Evolutionary conservation across 257 asterid species (phyloP).

Genomic region (Fraxinus quadrangulata): DNA sequence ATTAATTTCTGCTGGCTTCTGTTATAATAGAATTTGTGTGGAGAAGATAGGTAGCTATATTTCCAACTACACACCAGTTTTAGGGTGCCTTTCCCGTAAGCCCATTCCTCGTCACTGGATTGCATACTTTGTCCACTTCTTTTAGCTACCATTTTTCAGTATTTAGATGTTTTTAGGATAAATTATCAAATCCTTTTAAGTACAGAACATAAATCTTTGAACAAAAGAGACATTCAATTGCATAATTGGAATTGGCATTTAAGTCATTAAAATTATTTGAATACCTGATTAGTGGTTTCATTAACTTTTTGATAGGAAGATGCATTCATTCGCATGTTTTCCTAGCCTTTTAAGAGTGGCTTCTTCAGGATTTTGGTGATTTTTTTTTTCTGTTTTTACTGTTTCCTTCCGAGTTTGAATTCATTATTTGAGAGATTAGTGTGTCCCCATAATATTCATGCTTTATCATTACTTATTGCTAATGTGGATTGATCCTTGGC

Average conservation of each 20-base stretch:
- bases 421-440: neutral
- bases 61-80: neutral
- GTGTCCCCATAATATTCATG: conserved; percentile 23
- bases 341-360: conserved; percentile 20
- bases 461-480: conserved; percentile 9
- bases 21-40: neutral
- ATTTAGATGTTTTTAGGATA: neutral
- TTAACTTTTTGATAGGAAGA: neutral
- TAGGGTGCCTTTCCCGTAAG: neutral
- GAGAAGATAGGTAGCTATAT: neutral
- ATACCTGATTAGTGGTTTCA: neutral
- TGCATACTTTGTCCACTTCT: neutral
- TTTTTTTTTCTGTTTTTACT: neutral
- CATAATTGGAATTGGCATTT: neutral
- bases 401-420: neutral
- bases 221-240: neutral
- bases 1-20: neutral
- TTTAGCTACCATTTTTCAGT: neutral
- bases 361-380: neutral
- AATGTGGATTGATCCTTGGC: neutral
- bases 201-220: neutral
- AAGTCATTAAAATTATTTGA: neutral
- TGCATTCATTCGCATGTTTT: conserved; percentile 1
- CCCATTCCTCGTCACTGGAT: neutral
- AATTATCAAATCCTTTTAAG: neutral